Conservation (phyloP, 495 filamentous ascomycete genomes). For the Tuber microsphaerosporum region DNA sequence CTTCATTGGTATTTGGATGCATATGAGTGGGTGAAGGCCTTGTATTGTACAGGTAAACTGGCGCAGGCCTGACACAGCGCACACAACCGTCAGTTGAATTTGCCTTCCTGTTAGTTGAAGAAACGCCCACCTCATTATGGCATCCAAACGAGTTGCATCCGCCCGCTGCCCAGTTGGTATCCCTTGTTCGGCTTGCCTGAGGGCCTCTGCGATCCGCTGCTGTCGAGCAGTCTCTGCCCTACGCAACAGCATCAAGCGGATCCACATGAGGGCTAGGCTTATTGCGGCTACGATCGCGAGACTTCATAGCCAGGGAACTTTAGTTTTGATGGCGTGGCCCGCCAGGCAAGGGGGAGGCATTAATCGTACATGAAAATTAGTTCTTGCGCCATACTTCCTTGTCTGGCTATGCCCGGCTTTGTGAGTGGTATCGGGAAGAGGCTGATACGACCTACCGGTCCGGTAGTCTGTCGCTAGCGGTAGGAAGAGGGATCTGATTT, state of each 20-base stretch:
- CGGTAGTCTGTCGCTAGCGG: slow-evolving; percentile 5
- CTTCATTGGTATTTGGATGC: slow-evolving; percentile 2
- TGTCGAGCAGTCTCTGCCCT: slow-evolving; percentile 12
- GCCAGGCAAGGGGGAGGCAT: not conserved
- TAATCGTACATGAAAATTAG: slow-evolving; percentile 27
- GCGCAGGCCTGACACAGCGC: slow-evolving; percentile 13
- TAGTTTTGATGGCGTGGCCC: not conserved
- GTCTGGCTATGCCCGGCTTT: not conserved
- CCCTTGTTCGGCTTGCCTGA: not conserved
- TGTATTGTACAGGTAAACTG: slow-evolving; percentile 3
- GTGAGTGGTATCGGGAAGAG: slow-evolving; percentile 6
- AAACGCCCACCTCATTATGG: not conserved
- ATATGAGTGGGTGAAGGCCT: slow-evolving; percentile 10
- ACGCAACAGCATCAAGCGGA: slow-evolving; percentile 29
- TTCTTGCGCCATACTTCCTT: slow-evolving; percentile 12
- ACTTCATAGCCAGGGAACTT: slow-evolving; percentile 5
- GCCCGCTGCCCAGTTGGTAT: not conserved
- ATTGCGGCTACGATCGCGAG: slow-evolving; percentile 27
- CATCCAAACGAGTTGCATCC: not conserved
- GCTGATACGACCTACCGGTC: slow-evolving; percentile 5
- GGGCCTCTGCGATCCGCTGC: not conserved
- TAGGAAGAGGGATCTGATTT: not conserved
- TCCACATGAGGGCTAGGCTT: slow-evolving; percentile 23
- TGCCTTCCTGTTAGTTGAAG: not conserved
- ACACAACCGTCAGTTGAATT: not conserved